A percentile compares a stretch with the other conserved stretches of the same genome.
These are phyloP conservation scores for Arthrobotrys sphaeroides DNA, from an alignment of 2,329 filamentous ascomycete species.

Conservation along the genomic window DNA sequence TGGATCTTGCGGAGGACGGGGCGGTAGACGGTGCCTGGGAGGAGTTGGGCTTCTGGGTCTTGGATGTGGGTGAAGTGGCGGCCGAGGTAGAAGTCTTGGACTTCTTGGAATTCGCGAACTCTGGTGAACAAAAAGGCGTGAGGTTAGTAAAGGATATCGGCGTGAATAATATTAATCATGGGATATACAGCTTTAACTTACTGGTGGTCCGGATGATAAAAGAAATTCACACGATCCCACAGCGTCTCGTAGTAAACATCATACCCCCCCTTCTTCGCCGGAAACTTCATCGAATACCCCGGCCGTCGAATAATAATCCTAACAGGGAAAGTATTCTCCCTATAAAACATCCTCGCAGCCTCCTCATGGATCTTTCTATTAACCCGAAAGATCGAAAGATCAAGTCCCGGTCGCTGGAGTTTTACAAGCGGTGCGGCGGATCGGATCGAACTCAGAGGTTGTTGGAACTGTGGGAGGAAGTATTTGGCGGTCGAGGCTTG, in stretches of 20 bases:
- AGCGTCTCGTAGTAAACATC: slow-evolving; percentile 9
- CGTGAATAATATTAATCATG: neutral
- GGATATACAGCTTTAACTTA: neutral
- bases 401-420: neutral
- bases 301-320: slow-evolving; percentile 10
- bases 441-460: slow-evolving; percentile 4
- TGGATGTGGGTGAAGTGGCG: neutral
- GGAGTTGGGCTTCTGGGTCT: slow-evolving; percentile 2
- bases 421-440: neutral
- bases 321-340: slow-evolving; percentile 20
- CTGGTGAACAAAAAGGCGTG: neutral
- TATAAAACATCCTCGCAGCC: slow-evolving; percentile 22
- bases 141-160: neutral
- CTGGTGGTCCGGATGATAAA: slow-evolving; percentile 11
- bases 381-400: slow-evolving; percentile 14
- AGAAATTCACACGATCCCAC: slow-evolving; percentile 11
- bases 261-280: neutral
- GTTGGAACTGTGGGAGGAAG: neutral
- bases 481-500: neutral
- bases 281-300: slow-evolving; percentile 4
- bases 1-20: slow-evolving; percentile 2
- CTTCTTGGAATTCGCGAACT: slow-evolving; percentile 7
- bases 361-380: slow-evolving; percentile 30
- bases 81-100: slow-evolving; percentile 12
- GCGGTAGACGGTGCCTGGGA: neutral